A percentile compares a stretch with the other conserved stretches of the same genome.
These are phyloP conservation scores for Berkeleyomyces basicola DNA, from an alignment of 2,329 filamentous ascomycete species.

Conservation along the genomic window DNA sequence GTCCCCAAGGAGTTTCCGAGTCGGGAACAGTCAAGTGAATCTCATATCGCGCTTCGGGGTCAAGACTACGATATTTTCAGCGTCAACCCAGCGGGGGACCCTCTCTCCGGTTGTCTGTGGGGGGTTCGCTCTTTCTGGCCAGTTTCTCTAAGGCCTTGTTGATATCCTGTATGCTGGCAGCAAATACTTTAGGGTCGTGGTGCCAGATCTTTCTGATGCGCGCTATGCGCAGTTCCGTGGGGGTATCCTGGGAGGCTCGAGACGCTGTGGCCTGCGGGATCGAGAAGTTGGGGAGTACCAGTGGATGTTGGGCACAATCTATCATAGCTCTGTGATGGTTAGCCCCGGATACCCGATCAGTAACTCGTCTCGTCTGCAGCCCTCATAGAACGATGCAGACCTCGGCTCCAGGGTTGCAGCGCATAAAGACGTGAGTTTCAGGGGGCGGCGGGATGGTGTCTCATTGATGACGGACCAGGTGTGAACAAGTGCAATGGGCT, in stretches of 20 bases:
- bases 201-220: not conserved
- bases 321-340: no score
- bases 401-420: no score
- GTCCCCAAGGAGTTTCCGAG: not conserved
- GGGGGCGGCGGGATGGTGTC: no score
- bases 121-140: not conserved
- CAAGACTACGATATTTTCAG: not conserved
- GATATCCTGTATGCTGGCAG: not conserved
- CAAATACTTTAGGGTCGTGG: not conserved
- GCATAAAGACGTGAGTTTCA: no score
- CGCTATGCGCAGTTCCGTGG: not conserved
- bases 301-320: no score
- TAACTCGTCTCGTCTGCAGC: no score
- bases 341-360: no score
- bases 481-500: no score
- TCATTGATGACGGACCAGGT: no score
- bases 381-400: no score
- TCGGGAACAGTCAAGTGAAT: not conserved
- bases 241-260: not conserved
- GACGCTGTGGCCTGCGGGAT: no score
- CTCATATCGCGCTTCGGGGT: not conserved
- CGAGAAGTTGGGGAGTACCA: no score
- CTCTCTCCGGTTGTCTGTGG: not conserved
- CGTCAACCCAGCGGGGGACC: not conserved
- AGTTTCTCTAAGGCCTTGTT: not conserved